Base-by-base conservation (phyloP, 192 early-diverging fungal species). In the Coemansia furcata region DNA sequence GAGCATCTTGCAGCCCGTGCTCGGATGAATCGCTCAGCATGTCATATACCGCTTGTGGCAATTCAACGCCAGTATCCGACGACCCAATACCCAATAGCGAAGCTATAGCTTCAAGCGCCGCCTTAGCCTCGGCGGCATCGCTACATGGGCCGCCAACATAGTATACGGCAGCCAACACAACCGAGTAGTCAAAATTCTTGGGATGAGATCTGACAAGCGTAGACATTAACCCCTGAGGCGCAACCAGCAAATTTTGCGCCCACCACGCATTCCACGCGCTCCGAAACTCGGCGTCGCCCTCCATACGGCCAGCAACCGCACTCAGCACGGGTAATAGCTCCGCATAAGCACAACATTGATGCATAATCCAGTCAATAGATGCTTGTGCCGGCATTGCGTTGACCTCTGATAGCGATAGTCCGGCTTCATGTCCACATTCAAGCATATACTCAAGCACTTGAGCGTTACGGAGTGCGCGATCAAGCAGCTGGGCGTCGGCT, bases 211-310 rank as follows among this genome's bases (percentile, higher is more conserved):
- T 17, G 3, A 68, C 17, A 42, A 74, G 43, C 23, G 17, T 12
- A 1, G 40, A 5, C 43, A 60, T 12, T 10, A 70, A 23, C 9
- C 49, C 38, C 30, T 23, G 58, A 38, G 65, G 21, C 32, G 71
- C 33, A 19, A 47, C 71, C 32, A 67, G 38, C 61, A 68, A 37
- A 30, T 68, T 42, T 6, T 47, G 39, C 17, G 54, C 15, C 72
- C 72, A 74, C 72, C 72, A 74, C 21, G 40, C 39, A 37, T 68
- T 68, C 72, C 72, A 74, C 6, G 72, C 66, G 30, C n/a, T 30
- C 11, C 52, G 42, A 46, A 74, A 17, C 32, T 62, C 58, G 23
- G 23, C 60, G 23, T 65, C 55, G 1, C 26, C 32, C 4, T 23
- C 29, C 7, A 15, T 19, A 29, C 42, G 19, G 6, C 39, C 46